These are phyloP conservation scores for Cyclostephanos invisitatus DNA, from an alignment of 108 stramenopile genomes.

Conservation along the genomic window DNA sequence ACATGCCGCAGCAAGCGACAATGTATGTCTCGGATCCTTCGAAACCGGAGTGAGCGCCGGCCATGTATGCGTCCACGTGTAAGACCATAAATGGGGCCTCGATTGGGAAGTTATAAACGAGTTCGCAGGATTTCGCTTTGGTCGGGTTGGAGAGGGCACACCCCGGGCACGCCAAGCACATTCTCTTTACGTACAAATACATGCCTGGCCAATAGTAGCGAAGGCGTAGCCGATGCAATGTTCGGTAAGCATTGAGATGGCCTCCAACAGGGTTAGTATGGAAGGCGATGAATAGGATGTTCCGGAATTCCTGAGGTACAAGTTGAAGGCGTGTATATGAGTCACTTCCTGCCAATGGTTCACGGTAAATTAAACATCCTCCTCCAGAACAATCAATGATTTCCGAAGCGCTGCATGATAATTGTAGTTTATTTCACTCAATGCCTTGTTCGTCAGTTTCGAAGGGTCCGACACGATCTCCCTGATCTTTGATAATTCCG, in stretches of 20 bases:
- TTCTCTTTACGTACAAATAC: no score
- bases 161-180: not conserved
- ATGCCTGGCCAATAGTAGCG: not conserved
- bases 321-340: not conserved
- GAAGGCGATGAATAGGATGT: no score
- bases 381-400: not conserved
- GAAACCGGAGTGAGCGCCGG: conserved; percentile 12
- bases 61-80: conserved; percentile 17
- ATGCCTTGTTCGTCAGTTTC: no score
- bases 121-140: not conserved
- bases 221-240: not conserved
- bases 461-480: no score
- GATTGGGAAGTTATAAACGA: not conserved
- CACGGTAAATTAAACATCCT: not conserved
- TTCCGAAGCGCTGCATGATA: no score
- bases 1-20: conserved; percentile 12
- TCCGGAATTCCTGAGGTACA: not conserved
- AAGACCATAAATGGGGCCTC: conserved; percentile 13
- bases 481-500: no score
- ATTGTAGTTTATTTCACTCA: no score
- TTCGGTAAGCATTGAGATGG: not conserved
- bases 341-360: not conserved
- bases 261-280: no score
- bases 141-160: not conserved
- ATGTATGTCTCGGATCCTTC: not conserved